Conservation (phyloP, 306 rosid genomes). For the Glycine latifolia region DNA sequence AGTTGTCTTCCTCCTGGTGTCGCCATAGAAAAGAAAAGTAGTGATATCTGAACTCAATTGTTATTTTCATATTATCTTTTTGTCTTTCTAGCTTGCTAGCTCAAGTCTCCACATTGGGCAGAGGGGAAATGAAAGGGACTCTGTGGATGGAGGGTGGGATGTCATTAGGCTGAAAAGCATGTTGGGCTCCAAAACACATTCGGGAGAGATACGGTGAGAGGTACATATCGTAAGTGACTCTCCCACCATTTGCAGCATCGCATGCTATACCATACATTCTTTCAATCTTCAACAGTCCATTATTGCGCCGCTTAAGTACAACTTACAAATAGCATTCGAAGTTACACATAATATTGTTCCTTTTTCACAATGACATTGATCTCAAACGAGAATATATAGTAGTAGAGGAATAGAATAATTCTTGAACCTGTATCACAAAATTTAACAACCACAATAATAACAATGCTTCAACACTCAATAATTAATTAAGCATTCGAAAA, state of each 20-base stretch:
- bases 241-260: neutral
- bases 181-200: neutral
- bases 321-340: neutral
- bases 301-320: neutral
- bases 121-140: neutral
- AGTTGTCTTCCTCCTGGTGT: no score
- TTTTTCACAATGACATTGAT: no score
- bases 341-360: neutral
- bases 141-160: no score
- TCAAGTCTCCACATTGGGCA: neutral
- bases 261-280: neutral
- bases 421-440: neutral
- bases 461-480: neutral
- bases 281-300: neutral
- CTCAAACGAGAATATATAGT: no score
- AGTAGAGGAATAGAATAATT: neutral
- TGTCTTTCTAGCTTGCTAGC: constrained; percentile 26
- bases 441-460: neutral
- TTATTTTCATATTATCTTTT: constrained; percentile 4
- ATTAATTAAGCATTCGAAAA: neutral
- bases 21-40: no score
- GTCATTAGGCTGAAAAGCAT: neutral
- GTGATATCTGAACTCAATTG: neutral
- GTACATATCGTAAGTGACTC: neutral
- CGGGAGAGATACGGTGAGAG: neutral